phyloP scores from a whole-genome alignment of 2,329 filamentous ascomycete species.

The Karstenula rhodostoma region DNA sequence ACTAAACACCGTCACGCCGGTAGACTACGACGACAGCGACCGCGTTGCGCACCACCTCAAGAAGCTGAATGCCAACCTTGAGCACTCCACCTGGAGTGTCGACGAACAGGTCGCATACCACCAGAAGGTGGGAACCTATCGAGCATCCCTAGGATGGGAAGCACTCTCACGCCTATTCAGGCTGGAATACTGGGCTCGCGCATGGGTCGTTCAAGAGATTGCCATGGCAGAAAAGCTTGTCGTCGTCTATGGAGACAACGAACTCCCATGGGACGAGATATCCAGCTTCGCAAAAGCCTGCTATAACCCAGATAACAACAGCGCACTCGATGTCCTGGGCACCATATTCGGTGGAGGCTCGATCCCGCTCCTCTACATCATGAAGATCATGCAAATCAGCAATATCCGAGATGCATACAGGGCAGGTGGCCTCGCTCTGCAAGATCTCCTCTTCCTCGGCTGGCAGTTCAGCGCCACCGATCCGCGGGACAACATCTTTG shows the following conservation, averaged over 20 bases:
- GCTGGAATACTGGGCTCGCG: constrained; percentile 3
- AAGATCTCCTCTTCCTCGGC: background rate
- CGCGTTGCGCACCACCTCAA: background rate
- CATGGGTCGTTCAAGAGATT: constrained; percentile 7
- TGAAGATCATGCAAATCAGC: background rate
- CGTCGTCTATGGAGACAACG: constrained; percentile 5
- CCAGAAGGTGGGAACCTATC: background rate
- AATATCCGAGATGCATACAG: background rate
- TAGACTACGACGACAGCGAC: constrained; percentile 1
- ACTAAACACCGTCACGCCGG: background rate
- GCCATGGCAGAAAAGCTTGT: constrained; percentile 1
- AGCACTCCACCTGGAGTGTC: background rate
- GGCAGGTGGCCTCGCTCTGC: background rate
- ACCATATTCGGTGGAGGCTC: background rate
- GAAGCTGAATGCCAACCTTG: background rate
- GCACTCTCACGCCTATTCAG: background rate
- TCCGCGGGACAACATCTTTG: constrained; percentile 4
- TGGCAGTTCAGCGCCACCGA: constrained; percentile 1
- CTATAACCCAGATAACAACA: background rate
- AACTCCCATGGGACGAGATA: background rate
- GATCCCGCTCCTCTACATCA: background rate
- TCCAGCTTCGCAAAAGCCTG: background rate
- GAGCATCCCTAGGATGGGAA: background rate
- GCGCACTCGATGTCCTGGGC: background rate
- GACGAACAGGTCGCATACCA: background rate